These are phyloP conservation scores for Hypholoma sublateritium DNA, from an alignment of 768 basidiomycete species.

Conservation along the genomic window DNA sequence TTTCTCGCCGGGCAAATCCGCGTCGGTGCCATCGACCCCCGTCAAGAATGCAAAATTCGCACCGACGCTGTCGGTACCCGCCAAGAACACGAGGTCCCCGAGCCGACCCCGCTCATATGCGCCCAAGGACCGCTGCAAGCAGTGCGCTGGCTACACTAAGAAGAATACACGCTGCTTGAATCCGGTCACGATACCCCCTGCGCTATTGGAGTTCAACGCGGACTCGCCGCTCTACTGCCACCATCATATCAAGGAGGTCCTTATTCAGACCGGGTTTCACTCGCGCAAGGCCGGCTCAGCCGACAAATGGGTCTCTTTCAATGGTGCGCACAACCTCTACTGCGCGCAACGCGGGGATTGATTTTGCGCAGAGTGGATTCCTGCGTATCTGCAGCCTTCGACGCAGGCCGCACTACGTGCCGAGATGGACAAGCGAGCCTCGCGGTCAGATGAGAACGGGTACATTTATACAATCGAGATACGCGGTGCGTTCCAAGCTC, in stretches of 20 bases:
- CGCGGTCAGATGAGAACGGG: conserved; percentile 63
- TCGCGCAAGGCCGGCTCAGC: conserved; percentile 36
- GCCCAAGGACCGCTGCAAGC: conserved; percentile 29
- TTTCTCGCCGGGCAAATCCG: conserved; percentile 12
- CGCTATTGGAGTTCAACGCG: conserved; percentile 17
- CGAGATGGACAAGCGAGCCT: conserved; percentile 49
- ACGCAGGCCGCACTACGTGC: conserved; percentile 55
- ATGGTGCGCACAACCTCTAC: conserved; percentile 36
- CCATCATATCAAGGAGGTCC: conserved; percentile 60
- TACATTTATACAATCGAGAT: conserved; percentile 87
- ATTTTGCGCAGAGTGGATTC: conserved; percentile 61
- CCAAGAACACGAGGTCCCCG: neutral
- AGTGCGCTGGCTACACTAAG: conserved; percentile 68
- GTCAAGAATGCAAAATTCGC: too few relatives aligned
- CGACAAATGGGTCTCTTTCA: conserved; percentile 53
- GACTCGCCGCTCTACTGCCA: conserved; percentile 54
- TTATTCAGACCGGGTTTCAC: conserved; percentile 57
- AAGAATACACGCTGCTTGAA: conserved; percentile 61
- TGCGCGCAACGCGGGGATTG: neutral
- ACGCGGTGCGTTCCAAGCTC: conserved; percentile 44
- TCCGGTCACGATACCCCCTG: conserved; percentile 45
- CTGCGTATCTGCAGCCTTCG: conserved; percentile 56
- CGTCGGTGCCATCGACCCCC: conserved; percentile 3
- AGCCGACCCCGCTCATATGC: conserved; percentile 6
- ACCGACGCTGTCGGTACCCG: conserved; percentile 2